Percentiles rank a stretch among this genome's conserved stretches.
These are phyloP conservation scores for Sarocladium strictum DNA, from an alignment of 2,329 filamentous ascomycete species.

Conservation along the genomic window DNA sequence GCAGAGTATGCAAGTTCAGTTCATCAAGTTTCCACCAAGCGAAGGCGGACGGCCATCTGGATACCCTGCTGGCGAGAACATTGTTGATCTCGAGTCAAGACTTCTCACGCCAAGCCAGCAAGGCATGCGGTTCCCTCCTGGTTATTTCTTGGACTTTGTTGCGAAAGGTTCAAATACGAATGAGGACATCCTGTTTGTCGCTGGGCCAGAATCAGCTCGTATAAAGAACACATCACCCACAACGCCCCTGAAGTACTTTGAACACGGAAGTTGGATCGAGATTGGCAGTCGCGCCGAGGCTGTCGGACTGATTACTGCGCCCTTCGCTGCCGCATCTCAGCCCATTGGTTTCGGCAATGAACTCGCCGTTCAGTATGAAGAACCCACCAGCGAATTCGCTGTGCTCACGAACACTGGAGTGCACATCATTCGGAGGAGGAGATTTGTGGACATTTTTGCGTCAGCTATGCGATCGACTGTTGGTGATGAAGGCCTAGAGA, in stretches of 20 bases:
- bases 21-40: constrained; percentile 84
- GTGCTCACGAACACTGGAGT: constrained; percentile 88
- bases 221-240: constrained; percentile 56
- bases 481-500: constrained; percentile 75
- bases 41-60: constrained; percentile 22
- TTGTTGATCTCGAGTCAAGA: constrained; percentile 42
- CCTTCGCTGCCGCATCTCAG: constrained; percentile 62
- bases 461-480: constrained; percentile 67
- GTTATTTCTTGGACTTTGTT: constrained; percentile 85
- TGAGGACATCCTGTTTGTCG: constrained; percentile 70
- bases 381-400: constrained; percentile 74
- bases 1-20: constrained; percentile 95
- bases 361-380: constrained; percentile 90
- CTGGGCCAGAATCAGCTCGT: constrained; percentile 82
- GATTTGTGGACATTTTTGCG: constrained; percentile 89
- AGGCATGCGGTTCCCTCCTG: constrained; percentile 68
- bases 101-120: constrained; percentile 43
- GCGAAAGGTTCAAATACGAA: constrained; percentile 52
- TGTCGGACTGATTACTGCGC: constrained; percentile 68
- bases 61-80: constrained; percentile 30
- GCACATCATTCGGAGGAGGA: constrained; percentile 74
- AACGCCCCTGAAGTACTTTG: constrained; percentile 58
- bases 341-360: constrained; percentile 89
- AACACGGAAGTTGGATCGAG: constrained; percentile 74
- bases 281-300: constrained; percentile 70